Evolutionary conservation across 2,329 filamentous ascomycete genomes (phyloP), one percentile per base, ranked within the genome.

Genomic region (Plenodomus biglobosus): DNA sequence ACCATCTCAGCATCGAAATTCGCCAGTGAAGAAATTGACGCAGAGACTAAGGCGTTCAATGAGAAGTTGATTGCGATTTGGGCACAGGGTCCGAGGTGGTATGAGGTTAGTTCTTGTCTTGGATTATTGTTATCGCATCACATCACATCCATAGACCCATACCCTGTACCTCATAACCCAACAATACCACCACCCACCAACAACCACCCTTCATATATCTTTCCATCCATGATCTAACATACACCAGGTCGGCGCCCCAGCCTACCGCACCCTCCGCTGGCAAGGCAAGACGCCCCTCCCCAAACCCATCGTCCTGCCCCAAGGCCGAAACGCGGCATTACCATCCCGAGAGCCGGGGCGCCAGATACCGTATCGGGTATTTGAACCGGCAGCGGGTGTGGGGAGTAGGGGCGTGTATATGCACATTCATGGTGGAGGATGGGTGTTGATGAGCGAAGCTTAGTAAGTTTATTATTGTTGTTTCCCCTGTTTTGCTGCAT

Each of bases 341-440:
- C 80, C 80, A 0, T 83, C 80, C 1, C 70, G 81, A 4, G 80
- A 84, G 2, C 15, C 62, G 0, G 76, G 74, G 2, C 73, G 81
- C 27, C 57, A 66, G 7, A 82, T 85, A 13, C 76, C 80, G 1
- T 80, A 77, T 46, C 75, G 80, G 22, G 70, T 80, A 2, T 78
- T 82, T 50, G 73, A 72, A 40, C 80, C 81, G 1, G 71, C 73
- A n/a, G 70, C 75, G 19, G 76, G 73, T 3, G 66, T 8, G 15
- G 27, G 27, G 27, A 60, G 63, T 18, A 75, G 71, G 44, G 79
- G 77, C 1, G 68, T 81, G 1, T 76, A 80, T 56, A 64, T 82
- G 52, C 80, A 84, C 61, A 78, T 84, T 38, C 82, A 85, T 59
- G 82, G 80, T 32, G 75, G 75, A 15, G 75, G 76, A 35, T 78